Percentiles rank a stretch among this genome's conserved stretches.
These are phyloP conservation scores for Cenchrus purpureus DNA, from an alignment of 176 grass and related monocot species.

Conservation along the genomic window DNA sequence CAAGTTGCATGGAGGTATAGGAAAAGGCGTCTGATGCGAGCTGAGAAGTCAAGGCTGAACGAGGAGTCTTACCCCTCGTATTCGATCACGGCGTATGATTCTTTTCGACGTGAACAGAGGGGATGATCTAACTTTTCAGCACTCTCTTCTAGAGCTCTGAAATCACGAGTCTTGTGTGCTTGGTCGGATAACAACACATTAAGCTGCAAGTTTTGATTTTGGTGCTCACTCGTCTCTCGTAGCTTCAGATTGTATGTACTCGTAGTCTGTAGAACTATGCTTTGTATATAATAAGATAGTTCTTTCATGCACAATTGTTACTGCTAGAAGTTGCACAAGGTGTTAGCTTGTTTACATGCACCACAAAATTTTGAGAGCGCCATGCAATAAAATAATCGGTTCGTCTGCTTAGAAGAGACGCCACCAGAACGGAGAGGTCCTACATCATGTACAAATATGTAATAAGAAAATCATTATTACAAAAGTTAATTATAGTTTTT, in stretches of 20 bases:
- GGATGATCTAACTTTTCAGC: conserved; percentile 4
- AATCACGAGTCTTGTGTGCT: not conserved
- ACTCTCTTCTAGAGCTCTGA: not conserved
- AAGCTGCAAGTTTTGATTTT: not conserved
- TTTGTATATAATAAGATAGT: conserved; percentile 29
- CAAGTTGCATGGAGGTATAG: conserved; percentile 94
- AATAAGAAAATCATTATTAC: too few species aligned
- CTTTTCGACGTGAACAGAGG: conserved; percentile 1
- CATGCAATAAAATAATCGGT: too few species aligned
- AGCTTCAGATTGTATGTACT: not conserved
- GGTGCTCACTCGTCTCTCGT: not conserved
- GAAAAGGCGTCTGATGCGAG: conserved; percentile 65
- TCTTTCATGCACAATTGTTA: not conserved
- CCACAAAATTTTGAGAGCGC: too few species aligned
- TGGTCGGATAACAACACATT: not conserved
- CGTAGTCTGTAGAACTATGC: not conserved
- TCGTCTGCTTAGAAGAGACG: too few species aligned
- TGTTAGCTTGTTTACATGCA: too few species aligned
- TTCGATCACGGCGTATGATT: conserved; percentile 25
- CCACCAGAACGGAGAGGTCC: too few species aligned
- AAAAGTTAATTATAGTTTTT: too few species aligned
- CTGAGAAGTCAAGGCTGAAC: conserved; percentile 46
- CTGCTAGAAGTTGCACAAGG: too few species aligned
- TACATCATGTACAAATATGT: too few species aligned
- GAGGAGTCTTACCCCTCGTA: conserved; percentile 40